Evolutionary conservation across 768 basidiomycete species (phyloP).

Genomic region (Podaxis sp.): DNA sequence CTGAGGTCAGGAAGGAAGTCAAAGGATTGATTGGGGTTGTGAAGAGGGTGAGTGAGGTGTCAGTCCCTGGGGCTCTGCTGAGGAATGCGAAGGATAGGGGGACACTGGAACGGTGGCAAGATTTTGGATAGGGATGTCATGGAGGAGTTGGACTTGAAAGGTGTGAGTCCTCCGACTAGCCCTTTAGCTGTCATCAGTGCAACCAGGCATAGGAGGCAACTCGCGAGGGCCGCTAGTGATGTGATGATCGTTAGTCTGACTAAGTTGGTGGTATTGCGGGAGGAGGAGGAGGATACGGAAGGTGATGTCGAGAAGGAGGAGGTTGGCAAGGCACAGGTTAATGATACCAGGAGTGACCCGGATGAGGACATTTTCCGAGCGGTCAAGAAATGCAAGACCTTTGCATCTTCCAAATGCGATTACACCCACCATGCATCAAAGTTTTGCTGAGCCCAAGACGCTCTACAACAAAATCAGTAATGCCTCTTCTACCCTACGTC

Average conservation of each 20-base stretch:
- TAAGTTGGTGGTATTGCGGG: constrained; percentile 24
- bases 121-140: constrained; percentile 10
- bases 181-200: constrained; percentile 31
- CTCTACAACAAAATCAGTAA: not conserved
- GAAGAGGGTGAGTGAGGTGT: constrained; percentile 17
- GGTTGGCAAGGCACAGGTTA: constrained; percentile 18
- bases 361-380: constrained; percentile 23
- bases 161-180: constrained; percentile 34
- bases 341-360: constrained; percentile 23
- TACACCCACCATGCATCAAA: constrained; percentile 22
- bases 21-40: constrained; percentile 62
- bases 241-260: constrained; percentile 25
- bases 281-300: constrained; percentile 28
- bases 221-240: constrained; percentile 15
- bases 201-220: constrained; percentile 21
- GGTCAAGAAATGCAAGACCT: constrained; percentile 23
- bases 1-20: constrained; percentile 51
- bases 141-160: constrained; percentile 15
- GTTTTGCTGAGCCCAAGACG: constrained; percentile 4
- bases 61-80: constrained; percentile 40
- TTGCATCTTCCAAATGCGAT: constrained; percentile 9
- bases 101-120: constrained; percentile 1
- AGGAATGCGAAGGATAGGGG: constrained; percentile 28
- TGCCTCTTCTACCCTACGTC: too few species aligned
- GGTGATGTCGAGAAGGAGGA: constrained; percentile 7